phyloP scores from a whole-genome alignment of 2,329 filamentous ascomycete genomes.

The Penicillium sp. region DNA sequence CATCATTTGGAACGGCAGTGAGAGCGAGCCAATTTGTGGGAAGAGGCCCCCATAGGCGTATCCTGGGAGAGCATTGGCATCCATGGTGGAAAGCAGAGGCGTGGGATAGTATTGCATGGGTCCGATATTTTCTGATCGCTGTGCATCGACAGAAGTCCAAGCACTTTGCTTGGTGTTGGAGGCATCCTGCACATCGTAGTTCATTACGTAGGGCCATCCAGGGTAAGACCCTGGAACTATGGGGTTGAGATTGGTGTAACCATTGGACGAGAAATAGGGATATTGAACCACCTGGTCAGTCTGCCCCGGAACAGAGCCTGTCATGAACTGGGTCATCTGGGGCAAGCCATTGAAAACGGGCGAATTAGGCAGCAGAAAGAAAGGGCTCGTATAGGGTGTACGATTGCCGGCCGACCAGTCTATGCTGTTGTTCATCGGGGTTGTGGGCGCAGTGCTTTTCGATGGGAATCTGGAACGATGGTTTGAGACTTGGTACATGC shows the following conservation, averaged over 20 bases:
- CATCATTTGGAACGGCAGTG: conserved; percentile 46
- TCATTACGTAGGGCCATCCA: conserved; percentile 36
- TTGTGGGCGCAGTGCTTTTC: conserved; percentile 25
- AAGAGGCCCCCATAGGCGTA: conserved; percentile 63
- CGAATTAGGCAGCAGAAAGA: conserved; percentile 34
- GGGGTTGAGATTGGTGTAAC: conserved; percentile 38
- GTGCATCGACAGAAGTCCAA: conserved; percentile 45
- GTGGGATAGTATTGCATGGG: conserved; percentile 61
- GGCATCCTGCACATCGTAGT: conserved; percentile 37
- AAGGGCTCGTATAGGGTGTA: conserved; percentile 28
- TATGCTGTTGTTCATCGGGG: conserved; percentile 24
- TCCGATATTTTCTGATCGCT: conserved; percentile 54
- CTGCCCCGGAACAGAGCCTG: conserved; percentile 28
- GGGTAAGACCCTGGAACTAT: conserved; percentile 35
- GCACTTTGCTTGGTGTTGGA: conserved; percentile 36
- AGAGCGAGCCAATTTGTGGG: conserved; percentile 51
- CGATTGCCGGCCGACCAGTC: conserved; percentile 31
- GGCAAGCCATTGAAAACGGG: conserved; percentile 33
- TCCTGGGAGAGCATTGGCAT: conserved; percentile 54
- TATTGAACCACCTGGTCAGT: conserved; percentile 33
- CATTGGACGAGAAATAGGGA: conserved; percentile 36
- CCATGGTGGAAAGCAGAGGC: conserved; percentile 52
- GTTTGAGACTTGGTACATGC: conserved; percentile 29
- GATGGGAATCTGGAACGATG: conserved; percentile 29
- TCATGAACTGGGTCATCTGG: conserved; percentile 28